Conservation (phyloP, 2,329 filamentous ascomycete genomes). For the Elsinoe ampelina region DNA sequence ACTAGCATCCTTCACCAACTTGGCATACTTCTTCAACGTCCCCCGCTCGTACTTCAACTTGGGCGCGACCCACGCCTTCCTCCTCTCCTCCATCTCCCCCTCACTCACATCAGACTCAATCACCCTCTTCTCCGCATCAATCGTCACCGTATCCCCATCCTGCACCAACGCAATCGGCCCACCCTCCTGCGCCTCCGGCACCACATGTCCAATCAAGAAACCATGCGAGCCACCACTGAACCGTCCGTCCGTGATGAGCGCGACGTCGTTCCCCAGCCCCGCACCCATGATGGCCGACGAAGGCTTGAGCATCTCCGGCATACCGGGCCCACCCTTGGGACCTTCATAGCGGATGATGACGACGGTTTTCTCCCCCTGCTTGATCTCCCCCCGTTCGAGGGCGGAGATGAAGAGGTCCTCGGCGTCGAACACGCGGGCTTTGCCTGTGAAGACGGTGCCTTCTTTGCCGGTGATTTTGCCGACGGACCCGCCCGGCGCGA, state of each 20-base stretch:
- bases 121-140: slow-evolving; percentile 66
- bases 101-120: slow-evolving; percentile 58
- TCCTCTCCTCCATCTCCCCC: slow-evolving; percentile 48
- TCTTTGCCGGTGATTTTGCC: slow-evolving; percentile 73
- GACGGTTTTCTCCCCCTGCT: slow-evolving; percentile 67
- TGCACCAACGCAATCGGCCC: slow-evolving; percentile 77
- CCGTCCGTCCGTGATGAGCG: slow-evolving; percentile 82
- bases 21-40: slow-evolving; percentile 50
- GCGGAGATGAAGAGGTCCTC: slow-evolving; percentile 61
- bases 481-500: slow-evolving; percentile 61
- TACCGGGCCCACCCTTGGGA: slow-evolving; percentile 84
- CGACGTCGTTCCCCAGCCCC: slow-evolving; percentile 63
- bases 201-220: slow-evolving; percentile 89
- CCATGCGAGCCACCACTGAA: slow-evolving; percentile 85
- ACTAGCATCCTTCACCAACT: slow-evolving; percentile 48
- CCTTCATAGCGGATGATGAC: slow-evolving; percentile 72
- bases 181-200: slow-evolving; percentile 79
- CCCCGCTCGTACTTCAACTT: slow-evolving; percentile 50
- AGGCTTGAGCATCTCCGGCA: slow-evolving; percentile 90
- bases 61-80: slow-evolving; percentile 44
- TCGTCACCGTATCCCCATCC: slow-evolving; percentile 75
- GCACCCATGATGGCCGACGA: slow-evolving; percentile 89
- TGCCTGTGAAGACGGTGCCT: slow-evolving; percentile 57
- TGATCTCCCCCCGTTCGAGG: slow-evolving; percentile 58
- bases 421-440: slow-evolving; percentile 59